Evolutionary conservation across 2,329 filamentous ascomycete species (phyloP), one percentile per base, ranked within the genome.

Genomic region (Neoarthrinium moseri): DNA sequence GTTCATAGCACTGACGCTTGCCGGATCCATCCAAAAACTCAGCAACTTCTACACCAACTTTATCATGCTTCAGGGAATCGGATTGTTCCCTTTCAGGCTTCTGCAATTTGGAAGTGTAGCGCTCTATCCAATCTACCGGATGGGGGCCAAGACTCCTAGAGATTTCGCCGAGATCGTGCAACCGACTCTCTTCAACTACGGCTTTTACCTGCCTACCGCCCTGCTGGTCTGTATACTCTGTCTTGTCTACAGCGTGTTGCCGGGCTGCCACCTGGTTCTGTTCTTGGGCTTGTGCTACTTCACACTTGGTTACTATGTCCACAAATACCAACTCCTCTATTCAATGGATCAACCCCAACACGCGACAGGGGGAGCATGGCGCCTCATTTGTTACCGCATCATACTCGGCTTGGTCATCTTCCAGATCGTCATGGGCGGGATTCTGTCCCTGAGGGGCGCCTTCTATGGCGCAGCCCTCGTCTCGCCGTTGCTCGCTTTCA

Each of bases 281-380:
- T 74, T 91, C 8, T 84, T 92, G 39, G 94, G 94, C 4, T 71
- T 92, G 39, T 72, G 89, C 11, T 99, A 95, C 66, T 95, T 95
- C 57, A 63, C 81, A 17, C 79, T 95, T 12, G 91, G 91, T 17
- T 87, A 89, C 64, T 92, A 92, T 61, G 88, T 89, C 24, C 95
- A 95, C 78, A 96, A 96, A 65, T 99, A 99, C 68, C 95, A 99
- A 71, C 75, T 99, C 4, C 77, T 99, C 4, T 99, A 99, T 65
- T 91, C 94, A 24, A 99, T 99, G 94, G 91, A 97, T 58, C 92
- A 97, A 64, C 88, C 90, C 13, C 90, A 95, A 60, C 91, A 96
- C 62, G 90, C 91, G 13, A 97, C 92, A 0, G 95, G 95, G 17
- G 84, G 87, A 50, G 91, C 91, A 4, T 99, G 94, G 94, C 86